Base-by-base conservation (phyloP, 2,329 filamentous ascomycete species). In the Fusarium hostae region DNA sequence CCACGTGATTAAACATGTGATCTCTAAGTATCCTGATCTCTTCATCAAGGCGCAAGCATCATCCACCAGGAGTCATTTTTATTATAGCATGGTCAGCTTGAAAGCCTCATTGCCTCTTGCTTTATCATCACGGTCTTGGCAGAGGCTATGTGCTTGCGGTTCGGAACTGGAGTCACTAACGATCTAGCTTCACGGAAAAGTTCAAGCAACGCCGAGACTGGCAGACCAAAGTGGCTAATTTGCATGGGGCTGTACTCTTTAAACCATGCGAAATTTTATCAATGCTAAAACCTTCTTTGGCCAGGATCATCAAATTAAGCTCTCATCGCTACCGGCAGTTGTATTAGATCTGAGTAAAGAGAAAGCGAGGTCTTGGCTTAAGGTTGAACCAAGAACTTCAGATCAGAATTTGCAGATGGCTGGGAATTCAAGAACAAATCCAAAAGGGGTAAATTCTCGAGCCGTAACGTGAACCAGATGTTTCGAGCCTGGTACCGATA, bases 401-500 rank as follows among this genome's bases (percentile, higher is more conserved):
- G 10, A 24, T 18, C 20, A 40, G 18, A 45, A 37, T n/a, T 22
- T 48, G 32, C 5, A 40, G 22, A 30, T 35, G 30, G 59, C 30
- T 15, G 4, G 32, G 11, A 28, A n/a, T 32, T 63, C 37, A 22
- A 51, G 32, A 37, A 37, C 9, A 39, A 20, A 16, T 16, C 34
- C n/a, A 15, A 59, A 40, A 51, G 43, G 28, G 44, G 37, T 40
- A 43, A 15, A 64, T 37, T 39, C 61, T 26, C 28, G 47, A 60
- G 26, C 39, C 47, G 40, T 39, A 50, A 47, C 35, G 20, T 52
- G 59, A 64, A 52, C 39, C 28, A 22, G 16, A 52, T 47, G 69
- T 71, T 71, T 71, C 64, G 66, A n/a, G 32, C 62, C 24, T 47
- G 55, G 24, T 18, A 13, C 24, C 37, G 22, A 52, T n/a, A 40